Evolutionary conservation across 148 eudicot genomes (phyloP), one percentile per base, ranked within the genome.

Genomic region (Vaccinium darrowii): DNA sequence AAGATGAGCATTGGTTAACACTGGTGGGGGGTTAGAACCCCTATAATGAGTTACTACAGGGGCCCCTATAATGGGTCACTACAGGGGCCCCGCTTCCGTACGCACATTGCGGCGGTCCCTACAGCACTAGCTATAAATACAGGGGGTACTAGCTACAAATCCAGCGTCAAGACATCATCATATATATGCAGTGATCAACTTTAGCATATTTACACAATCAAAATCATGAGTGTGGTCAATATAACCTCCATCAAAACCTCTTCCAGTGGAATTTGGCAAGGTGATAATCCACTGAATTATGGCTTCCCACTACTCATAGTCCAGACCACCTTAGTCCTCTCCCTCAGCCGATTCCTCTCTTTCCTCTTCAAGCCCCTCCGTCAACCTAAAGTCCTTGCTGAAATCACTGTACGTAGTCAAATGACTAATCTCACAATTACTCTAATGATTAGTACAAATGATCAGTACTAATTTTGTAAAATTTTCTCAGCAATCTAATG

Each of bases 301-400:
- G 92, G 91, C 56, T 87, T 91, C 67, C 90, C 92, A 1, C 82
- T 91, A 50, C 58, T 91, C 50, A 89, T 91, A 14, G 82, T 91
- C 62, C 92, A 91, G 57, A 89, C 90, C n/a, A 85, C 82, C 51
- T 50, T 91, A 23, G 84, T 91, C 72, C 84, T 91, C 76, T 19
- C 67, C 14, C 67, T 91, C 76, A 89, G 86, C 65, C 90, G 92
- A 52, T 83, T 82, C 58, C 87, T 91, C 53, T 86, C 86, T 78
- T 71, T 91, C 84, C 86, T 91, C 23, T 67, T 91, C 84, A 91
- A 88, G 67, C 92, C 92, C 53, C 89, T 91, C 79, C 92, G 92
- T 16, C 92, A 91, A 27, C 92, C 92, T 27, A 89, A 86, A 89
- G 92, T 91, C 85, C 83, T 91, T 14, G 91, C 92, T 0, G 92